These are phyloP conservation scores for Microsporum audouinii DNA, from an alignment of 2,329 filamentous ascomycete genomes.

Conservation along the genomic window DNA sequence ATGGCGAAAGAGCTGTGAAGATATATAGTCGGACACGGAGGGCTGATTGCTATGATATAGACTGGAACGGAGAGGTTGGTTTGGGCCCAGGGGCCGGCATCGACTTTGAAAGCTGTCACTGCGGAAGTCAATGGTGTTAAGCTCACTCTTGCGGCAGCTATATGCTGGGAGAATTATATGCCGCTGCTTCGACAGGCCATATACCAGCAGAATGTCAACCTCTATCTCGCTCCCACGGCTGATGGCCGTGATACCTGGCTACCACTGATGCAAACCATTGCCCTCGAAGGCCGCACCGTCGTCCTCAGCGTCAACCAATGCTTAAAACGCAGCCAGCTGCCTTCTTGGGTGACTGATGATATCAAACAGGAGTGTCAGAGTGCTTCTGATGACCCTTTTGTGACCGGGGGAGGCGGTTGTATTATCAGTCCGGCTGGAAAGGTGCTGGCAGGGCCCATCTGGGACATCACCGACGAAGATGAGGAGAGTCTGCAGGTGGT, in stretches of 20 bases:
- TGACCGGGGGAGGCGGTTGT: slow-evolving; percentile 66
- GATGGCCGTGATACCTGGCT: slow-evolving; percentile 77
- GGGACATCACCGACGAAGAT: slow-evolving; percentile 54
- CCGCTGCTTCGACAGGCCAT: slow-evolving; percentile 71
- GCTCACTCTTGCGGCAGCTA: slow-evolving; percentile 71
- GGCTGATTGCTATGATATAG: slow-evolving; percentile 22
- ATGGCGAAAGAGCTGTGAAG: neutral
- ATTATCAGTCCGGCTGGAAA: slow-evolving; percentile 71
- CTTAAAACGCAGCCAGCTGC: slow-evolving; percentile 48
- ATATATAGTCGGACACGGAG: too few relatives aligned
- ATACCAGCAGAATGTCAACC: slow-evolving; percentile 81
- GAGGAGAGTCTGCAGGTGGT: slow-evolving; percentile 49
- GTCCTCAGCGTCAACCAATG: slow-evolving; percentile 82
- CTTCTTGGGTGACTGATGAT: slow-evolving; percentile 41
- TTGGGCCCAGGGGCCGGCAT: slow-evolving; percentile 76
- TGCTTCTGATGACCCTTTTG: slow-evolving; percentile 36
- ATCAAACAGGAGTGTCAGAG: neutral
- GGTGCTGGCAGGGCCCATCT: slow-evolving; percentile 68
- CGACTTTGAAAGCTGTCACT: slow-evolving; percentile 65
- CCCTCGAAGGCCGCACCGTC: slow-evolving; percentile 69
- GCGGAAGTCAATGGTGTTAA: slow-evolving; percentile 68
- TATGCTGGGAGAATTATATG: slow-evolving; percentile 98
- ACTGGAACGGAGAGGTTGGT: slow-evolving; percentile 73
- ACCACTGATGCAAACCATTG: slow-evolving; percentile 68
- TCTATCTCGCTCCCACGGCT: slow-evolving; percentile 84